Evolutionary conservation across 305 asterid genomes (phyloP).

Genomic region (Salvia sclarea): DNA sequence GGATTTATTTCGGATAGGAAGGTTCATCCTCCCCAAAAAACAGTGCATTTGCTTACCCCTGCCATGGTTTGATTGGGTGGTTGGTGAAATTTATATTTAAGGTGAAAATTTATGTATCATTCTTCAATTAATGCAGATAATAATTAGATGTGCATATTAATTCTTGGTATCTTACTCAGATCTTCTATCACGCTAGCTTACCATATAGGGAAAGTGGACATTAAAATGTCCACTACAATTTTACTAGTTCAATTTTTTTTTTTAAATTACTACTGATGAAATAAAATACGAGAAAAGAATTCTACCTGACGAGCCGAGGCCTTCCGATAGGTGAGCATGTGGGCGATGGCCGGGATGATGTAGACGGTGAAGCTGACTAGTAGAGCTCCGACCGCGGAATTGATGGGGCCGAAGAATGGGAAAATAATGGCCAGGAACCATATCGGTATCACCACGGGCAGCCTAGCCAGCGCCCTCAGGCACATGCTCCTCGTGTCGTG

Average conservation of each 20-base stretch:
- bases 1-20: not conserved
- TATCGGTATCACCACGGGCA: slow-evolving; percentile 63
- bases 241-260: not conserved
- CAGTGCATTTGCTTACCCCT: not conserved
- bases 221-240: not conserved
- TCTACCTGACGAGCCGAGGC: slow-evolving; percentile 62
- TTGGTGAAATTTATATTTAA: not conserved
- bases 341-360: slow-evolving; percentile 58
- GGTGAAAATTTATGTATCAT: not conserved
- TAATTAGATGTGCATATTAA: not conserved
- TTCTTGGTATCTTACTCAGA: not conserved
- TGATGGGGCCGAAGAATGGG: slow-evolving; percentile 70
- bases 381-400: slow-evolving; percentile 67
- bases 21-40: slow-evolving; percentile 7
- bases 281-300: not conserved
- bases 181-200: slow-evolving; percentile 8
- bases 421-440: slow-evolving; percentile 70
- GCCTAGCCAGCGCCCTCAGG: slow-evolving; percentile 57
- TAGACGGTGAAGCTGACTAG: slow-evolving; percentile 65
- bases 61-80: slow-evolving; percentile 2
- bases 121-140: not conserved
- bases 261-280: not conserved
- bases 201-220: slow-evolving; percentile 6
- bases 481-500: slow-evolving; percentile 63
- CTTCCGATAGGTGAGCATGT: slow-evolving; percentile 61